Conservation (phyloP, 345 rosid species). For the Erysimum cheiranthoides region DNA sequence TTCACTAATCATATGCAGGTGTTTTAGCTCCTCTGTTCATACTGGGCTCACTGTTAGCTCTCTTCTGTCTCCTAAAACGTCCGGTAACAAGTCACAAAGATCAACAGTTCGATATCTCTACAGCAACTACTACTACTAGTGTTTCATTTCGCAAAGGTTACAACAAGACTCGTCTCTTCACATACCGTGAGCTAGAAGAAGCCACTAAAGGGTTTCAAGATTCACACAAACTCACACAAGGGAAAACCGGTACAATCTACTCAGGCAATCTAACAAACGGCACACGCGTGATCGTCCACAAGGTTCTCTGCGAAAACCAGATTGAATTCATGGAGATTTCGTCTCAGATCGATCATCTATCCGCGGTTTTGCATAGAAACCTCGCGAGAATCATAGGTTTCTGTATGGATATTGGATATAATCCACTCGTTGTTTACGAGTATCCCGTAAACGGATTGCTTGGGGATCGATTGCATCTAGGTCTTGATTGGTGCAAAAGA, state of each 20-base stretch:
- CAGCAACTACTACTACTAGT: slow-evolving; percentile 42
- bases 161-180: slow-evolving; percentile 67
- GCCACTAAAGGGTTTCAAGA: slow-evolving; percentile 73
- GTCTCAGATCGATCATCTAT: slow-evolving; percentile 63
- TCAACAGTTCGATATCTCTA: slow-evolving; percentile 45
- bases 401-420: slow-evolving; percentile 63
- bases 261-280: slow-evolving; percentile 69
- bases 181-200: slow-evolving; percentile 73
- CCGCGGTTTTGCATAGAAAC: slow-evolving; percentile 63
- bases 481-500: slow-evolving; percentile 79
- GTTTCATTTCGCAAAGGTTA: slow-evolving; percentile 73
- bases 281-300: slow-evolving; percentile 71
- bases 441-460: slow-evolving; percentile 72
- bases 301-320: slow-evolving; percentile 60
- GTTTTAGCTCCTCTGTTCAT: slow-evolving; percentile 48
- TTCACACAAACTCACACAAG: slow-evolving; percentile 55
- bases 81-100: slow-evolving; percentile 47
- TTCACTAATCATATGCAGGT: slow-evolving; percentile 25
- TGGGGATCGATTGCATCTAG: slow-evolving; percentile 55
- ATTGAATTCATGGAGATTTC: slow-evolving; percentile 61
- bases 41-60: slow-evolving; percentile 53
- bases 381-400: slow-evolving; percentile 75
- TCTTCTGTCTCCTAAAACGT: slow-evolving; percentile 61
- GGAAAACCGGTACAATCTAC: slow-evolving; percentile 56
- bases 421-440: slow-evolving; percentile 68